A percentile compares a stretch with the other conserved stretches of the same genome.
phyloP scores from a whole-genome alignment of 1,284 basidiomycete genomes.

The Trichosporon faecale region DNA sequence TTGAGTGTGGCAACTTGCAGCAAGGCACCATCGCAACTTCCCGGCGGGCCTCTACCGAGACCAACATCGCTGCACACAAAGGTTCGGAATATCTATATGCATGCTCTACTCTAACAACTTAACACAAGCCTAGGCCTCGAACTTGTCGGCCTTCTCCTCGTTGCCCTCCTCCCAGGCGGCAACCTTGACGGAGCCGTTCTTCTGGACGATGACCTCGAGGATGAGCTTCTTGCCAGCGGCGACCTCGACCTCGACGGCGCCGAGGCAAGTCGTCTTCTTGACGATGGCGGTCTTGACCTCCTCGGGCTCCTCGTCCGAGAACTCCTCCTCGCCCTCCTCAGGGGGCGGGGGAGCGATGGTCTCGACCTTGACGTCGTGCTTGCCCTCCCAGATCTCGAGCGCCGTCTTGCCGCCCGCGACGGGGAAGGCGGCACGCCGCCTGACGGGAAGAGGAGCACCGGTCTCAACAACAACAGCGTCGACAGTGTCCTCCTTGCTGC shows the following conservation, averaged over 20 bases:
- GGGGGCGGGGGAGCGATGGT: constrained; percentile 54
- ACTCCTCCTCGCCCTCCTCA: constrained; percentile 37
- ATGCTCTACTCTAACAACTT: constrained; percentile 21
- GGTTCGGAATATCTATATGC: constrained; percentile 15
- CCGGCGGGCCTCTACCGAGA: too few relatives aligned
- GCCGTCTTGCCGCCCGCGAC: constrained; percentile 62
- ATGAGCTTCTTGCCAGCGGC: constrained; percentile 60
- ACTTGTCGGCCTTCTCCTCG: constrained; percentile 41
- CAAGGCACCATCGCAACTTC: neutral
- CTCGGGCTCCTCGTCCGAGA: constrained; percentile 61
- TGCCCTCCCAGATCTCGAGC: constrained; percentile 85
- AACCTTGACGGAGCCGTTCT: constrained; percentile 59
- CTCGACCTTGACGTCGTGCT: constrained; percentile 73
- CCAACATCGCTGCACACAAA: neutral
- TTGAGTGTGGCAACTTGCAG: neutral
- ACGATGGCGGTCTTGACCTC: constrained; percentile 65
- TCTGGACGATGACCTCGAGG: constrained; percentile 61
- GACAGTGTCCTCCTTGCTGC: constrained; percentile 54
- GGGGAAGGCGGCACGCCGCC: constrained; percentile 69
- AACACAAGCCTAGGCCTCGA: constrained; percentile 31
- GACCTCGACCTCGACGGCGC: constrained; percentile 57
- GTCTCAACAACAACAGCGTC: constrained; percentile 63
- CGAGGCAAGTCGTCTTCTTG: constrained; percentile 60
- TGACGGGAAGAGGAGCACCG: constrained; percentile 75
- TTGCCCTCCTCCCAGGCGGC: constrained; percentile 57